phyloP scores from a whole-genome alignment of 2,329 filamentous ascomycete genomes.

The Phyllosticta ampelicida region DNA sequence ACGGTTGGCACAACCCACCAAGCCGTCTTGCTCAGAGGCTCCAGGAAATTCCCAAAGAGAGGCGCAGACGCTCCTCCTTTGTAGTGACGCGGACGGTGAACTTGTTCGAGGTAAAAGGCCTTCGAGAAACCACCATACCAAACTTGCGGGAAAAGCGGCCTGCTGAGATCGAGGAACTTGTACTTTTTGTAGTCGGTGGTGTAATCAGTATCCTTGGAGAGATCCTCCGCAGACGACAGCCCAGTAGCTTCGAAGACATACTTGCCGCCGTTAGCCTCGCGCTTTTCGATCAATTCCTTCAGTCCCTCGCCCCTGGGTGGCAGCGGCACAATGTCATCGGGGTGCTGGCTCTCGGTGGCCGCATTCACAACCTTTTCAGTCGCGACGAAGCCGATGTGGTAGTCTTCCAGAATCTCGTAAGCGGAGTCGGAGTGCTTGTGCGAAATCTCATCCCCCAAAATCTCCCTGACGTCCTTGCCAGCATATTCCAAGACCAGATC shows the following conservation, averaged over 20 bases:
- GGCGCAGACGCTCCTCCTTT: constrained; percentile 86
- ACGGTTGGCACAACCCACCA: constrained; percentile 83
- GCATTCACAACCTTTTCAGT: constrained; percentile 46
- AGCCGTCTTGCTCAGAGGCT: constrained; percentile 87
- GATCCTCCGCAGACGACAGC: constrained; percentile 79
- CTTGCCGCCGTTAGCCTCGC: constrained; percentile 18
- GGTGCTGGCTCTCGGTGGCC: constrained; percentile 37
- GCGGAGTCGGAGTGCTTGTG: constrained; percentile 83
- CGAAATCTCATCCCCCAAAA: constrained; percentile 72
- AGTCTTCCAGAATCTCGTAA: constrained; percentile 91
- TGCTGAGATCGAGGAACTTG: constrained; percentile 86
- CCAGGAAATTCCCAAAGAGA: constrained; percentile 95
- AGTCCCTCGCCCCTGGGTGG: constrained; percentile 38
- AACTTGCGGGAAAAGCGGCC: constrained; percentile 76
- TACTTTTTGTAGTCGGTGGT: constrained; percentile 70
- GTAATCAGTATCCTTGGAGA: constrained; percentile 75
- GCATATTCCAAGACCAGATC: constrained; percentile 84
- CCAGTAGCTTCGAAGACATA: constrained; percentile 56
- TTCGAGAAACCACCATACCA: constrained; percentile 84
- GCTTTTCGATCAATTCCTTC: constrained; percentile 43
- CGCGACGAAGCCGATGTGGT: constrained; percentile 68
- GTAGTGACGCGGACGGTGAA: constrained; percentile 92
- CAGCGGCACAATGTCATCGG: constrained; percentile 42
- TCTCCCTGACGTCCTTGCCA: constrained; percentile 73
- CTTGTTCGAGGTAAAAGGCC: constrained; percentile 93